A percentile compares a stretch with the other conserved stretches of the same genome.
These are phyloP conservation scores for Cruciata laevipes DNA, from an alignment of 257 asterid genomes.

Conservation along the genomic window DNA sequence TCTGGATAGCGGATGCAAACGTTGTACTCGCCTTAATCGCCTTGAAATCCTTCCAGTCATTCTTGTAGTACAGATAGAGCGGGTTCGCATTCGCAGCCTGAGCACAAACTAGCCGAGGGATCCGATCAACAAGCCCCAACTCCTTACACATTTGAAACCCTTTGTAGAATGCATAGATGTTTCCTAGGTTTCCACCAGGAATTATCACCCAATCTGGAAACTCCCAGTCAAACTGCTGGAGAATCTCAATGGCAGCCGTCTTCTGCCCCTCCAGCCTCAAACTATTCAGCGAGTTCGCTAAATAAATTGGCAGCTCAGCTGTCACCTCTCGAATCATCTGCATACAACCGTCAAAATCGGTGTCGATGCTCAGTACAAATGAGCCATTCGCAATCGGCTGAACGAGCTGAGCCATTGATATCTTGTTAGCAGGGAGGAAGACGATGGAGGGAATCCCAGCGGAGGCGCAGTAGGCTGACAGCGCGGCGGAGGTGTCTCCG, in stretches of 20 bases:
- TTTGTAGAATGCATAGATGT: conserved; percentile 77
- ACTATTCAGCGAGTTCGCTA: conserved; percentile 78
- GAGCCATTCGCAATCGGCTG: conserved; percentile 94
- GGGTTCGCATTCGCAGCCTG: conserved; percentile 90
- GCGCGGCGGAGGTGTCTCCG: conserved; percentile 76
- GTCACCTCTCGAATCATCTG: conserved; percentile 80
- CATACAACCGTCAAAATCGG: conserved; percentile 95
- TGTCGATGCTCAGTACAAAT: conserved; percentile 69
- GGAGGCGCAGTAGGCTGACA: conserved; percentile 69
- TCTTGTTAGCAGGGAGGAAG: conserved; percentile 61
- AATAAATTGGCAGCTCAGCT: conserved; percentile 68
- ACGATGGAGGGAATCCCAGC: conserved; percentile 84
- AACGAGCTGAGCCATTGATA: conserved; percentile 70
- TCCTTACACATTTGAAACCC: conserved; percentile 86
- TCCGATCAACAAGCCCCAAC: conserved; percentile 63
- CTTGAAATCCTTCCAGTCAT: conserved; percentile 75
- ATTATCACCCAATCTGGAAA: conserved; percentile 91
- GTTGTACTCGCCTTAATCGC: conserved; percentile 72
- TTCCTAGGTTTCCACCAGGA: conserved; percentile 84
- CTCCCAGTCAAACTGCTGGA: conserved; percentile 86
- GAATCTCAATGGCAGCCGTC: conserved; percentile 77
- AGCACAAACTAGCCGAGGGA: conserved; percentile 82
- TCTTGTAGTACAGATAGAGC: conserved; percentile 55
- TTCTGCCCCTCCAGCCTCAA: conserved; percentile 83
- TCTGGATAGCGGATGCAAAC: conserved; percentile 86